phyloP scores from a whole-genome alignment of 805 yeast genomes.

The Barnettozyma wickerhamii region DNA sequence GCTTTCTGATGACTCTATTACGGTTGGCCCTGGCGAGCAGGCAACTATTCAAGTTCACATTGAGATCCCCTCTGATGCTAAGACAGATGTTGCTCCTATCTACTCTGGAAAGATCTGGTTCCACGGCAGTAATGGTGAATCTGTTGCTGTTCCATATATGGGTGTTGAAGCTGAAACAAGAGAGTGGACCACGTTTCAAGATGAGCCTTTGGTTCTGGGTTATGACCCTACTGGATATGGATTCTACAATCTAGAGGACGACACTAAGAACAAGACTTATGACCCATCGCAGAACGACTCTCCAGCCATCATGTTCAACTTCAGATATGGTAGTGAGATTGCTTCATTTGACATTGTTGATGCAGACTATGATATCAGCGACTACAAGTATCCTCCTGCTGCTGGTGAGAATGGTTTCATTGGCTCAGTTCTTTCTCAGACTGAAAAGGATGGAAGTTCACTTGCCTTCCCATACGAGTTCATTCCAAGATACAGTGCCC shows the following conservation, averaged over 20 bases:
- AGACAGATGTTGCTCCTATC: slow-evolving; percentile 5
- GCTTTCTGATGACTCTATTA: slow-evolving; percentile 5
- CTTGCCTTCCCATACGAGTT: slow-evolving; percentile 8
- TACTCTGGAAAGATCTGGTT: slow-evolving; percentile 12
- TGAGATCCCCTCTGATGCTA: slow-evolving; percentile 3
- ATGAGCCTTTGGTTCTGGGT: slow-evolving; percentile 1
- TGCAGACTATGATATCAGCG: slow-evolving; percentile 8
- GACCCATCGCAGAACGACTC: not conserved
- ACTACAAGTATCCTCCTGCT: slow-evolving; percentile 5
- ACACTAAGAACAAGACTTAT: slow-evolving; percentile 1
- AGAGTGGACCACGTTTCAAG: slow-evolving; percentile 12
- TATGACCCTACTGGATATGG: slow-evolving; percentile 1
- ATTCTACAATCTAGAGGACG: slow-evolving; percentile 1
- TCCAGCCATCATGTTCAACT: slow-evolving; percentile 8
- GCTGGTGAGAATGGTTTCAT: slow-evolving; percentile 8
- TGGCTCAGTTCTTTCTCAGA: slow-evolving; percentile 6
- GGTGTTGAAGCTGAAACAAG: slow-evolving; percentile 12
- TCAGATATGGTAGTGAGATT: slow-evolving; percentile 12
- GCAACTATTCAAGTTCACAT: slow-evolving; percentile 7
- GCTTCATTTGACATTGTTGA: slow-evolving; percentile 12
- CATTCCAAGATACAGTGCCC: not conserved
- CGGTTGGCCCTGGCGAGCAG: slow-evolving; percentile 5
- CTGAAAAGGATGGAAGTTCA: slow-evolving; percentile 1
- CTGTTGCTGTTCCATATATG: slow-evolving; percentile 15
- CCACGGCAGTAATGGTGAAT: slow-evolving; percentile 13